Evolutionary conservation across 805 yeast genomes (phyloP).

Genomic region (Kuraishia molischiana): DNA sequence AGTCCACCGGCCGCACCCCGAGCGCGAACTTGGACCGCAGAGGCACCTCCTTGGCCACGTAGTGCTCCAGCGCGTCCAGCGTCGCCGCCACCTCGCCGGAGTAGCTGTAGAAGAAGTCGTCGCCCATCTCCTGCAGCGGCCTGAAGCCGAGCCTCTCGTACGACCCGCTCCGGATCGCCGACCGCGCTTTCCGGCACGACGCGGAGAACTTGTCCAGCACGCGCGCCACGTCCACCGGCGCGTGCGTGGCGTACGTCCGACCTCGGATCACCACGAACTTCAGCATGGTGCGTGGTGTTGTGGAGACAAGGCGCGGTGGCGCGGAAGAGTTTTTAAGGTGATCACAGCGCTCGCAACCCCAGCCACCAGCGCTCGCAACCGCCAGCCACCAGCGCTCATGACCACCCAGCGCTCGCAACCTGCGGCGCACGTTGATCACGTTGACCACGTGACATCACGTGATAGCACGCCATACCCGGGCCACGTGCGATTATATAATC

Average conservation of each 20-base stretch:
- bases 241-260: not conserved
- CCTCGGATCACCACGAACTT: no score
- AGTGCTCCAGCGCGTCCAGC: not conserved
- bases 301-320: no score
- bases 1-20: not conserved
- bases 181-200: not conserved
- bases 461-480: no score
- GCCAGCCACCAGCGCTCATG: no score
- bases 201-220: not conserved
- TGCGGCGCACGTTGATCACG: no score
- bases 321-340: no score
- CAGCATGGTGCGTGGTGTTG: no score
- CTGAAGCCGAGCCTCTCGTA: constrained; percentile 42
- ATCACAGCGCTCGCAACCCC: no score
- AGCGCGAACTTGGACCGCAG: not conserved
- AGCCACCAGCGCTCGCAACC: no score
- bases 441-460: no score
- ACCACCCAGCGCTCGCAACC: no score
- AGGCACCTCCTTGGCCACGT: constrained; percentile 9
- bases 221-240: not conserved
- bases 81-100: constrained; percentile 16
- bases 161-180: constrained; percentile 25
- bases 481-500: no score
- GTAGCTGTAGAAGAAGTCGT: constrained; percentile 43
- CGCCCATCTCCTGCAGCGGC: constrained; percentile 39